Evolutionary conservation across 192 early-diverging fungal genomes (phyloP).

Genomic region (Podila horticola): DNA sequence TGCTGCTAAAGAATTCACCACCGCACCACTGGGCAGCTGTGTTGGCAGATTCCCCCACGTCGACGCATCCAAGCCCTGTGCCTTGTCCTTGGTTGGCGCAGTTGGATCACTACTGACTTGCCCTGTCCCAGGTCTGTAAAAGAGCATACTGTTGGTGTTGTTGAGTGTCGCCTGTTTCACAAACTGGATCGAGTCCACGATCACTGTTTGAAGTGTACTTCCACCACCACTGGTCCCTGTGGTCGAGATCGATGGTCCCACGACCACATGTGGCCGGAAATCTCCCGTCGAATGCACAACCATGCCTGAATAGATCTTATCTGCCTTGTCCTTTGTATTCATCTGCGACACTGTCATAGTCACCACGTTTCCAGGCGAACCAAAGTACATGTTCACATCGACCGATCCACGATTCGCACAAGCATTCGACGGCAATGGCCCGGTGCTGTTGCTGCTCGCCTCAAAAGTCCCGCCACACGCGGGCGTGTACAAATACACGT

Average conservation of each 20-base stretch:
- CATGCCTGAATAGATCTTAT: constrained; percentile 61
- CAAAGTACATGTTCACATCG: constrained; percentile 45
- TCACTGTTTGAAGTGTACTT: constrained; percentile 12
- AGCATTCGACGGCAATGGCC: constrained; percentile 12
- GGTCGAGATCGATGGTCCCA: constrained; percentile 40
- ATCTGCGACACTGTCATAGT: constrained; percentile 55
- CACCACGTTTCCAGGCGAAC: constrained; percentile 28
- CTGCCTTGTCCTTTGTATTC: constrained; percentile 52
- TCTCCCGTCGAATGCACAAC: constrained; percentile 54
- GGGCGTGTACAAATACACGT: constrained; percentile 64
- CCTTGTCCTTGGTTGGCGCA: constrained; percentile 16
- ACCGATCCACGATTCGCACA: constrained; percentile 28
- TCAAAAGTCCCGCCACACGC: constrained; percentile 49
- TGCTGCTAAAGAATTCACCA: constrained; percentile 56
- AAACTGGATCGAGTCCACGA: constrained; percentile 50
- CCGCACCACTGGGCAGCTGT: constrained; percentile 53
- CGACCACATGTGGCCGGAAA: constrained; percentile 60
- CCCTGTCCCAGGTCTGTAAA: constrained; percentile 17
- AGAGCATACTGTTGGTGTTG: constrained; percentile 35
- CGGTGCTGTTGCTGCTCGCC: neutral
- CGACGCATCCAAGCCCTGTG: constrained; percentile 47
- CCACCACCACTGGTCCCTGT: constrained; percentile 8
- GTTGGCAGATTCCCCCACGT: constrained; percentile 45
- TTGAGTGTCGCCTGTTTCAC: constrained; percentile 45
- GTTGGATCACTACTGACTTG: constrained; percentile 23